Base-by-base conservation (phyloP, 1,284 basidiomycete genomes). In the Fistulinella staudtii region DNA sequence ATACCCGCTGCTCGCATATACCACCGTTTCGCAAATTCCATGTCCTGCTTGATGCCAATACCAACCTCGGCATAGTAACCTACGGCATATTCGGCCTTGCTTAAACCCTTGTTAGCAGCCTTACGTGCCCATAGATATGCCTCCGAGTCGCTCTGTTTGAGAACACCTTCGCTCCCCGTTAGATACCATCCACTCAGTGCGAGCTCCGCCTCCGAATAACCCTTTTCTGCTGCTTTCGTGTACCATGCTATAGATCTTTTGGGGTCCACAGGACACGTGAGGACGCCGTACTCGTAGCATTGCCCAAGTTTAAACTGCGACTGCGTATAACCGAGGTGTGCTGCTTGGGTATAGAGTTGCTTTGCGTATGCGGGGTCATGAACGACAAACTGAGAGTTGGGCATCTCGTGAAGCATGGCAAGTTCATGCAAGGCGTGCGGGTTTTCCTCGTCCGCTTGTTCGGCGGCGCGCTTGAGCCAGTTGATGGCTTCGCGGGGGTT, bases 171-270 rank as follows among this genome's bases (percentile, higher is more conserved):
- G 58, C 84, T 92, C 35, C 92, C 92, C 0, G 92, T 94, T 46
- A 98, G 71, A 70, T 98, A 99, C 96, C 96, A 99, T 22, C 96
- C 96, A 53, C 89, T 93, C 49, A 99, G 69, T 13, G 95, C 94
- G 39, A 99, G 76, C 69, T 99, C 96, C 3, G 93, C 92, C 65
- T 98, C 93, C 1, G 91, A 75, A 63, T 95, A 87, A 6, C 93
- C 94, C 65, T 93, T 93, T 68, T 95, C 92, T 15, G 95, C 94
- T 8, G 96, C 95, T 60, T 91, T 93, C 20, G 95, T 98, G 66
- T 98, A 98, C 95, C 96, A 99, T 4, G 90, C 93, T 55, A 99
- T 98, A 38, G 89, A 93, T 46, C 91, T 76, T 42, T 86, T 79
- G 8, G 96, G 93, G 66, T 99, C 95, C 38, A 97, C 85, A 1